Evolutionary conservation across 2,329 filamentous ascomycete genomes (phyloP), one percentile per base, ranked within the genome.

Genomic region (Didymella lethalis): DNA sequence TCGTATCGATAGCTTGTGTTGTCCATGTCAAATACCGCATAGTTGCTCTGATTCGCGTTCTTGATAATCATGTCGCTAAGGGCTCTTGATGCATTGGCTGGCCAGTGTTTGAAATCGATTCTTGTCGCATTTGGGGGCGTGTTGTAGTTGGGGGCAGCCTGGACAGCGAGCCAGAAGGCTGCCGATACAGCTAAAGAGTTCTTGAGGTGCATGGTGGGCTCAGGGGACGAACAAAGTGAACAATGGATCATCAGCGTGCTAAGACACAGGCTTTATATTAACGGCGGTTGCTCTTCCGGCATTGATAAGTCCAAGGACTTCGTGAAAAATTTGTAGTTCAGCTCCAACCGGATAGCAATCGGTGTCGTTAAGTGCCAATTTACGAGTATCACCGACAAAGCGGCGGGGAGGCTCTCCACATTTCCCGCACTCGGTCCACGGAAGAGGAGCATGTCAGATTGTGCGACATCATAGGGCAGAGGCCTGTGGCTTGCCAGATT

Each of bases 21-120:
- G 62, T 74, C 71, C 68, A 71, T 72, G 56, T 74, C 71, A 56
- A 74, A 72, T 41, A 72, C 66, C 6, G 71, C 71, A 41, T 70
- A 72, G 60, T 70, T 70, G 64, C 67, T 71, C 53, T 71, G 66
- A 48, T 74, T 72, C 16, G 71, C 71, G 32, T 72, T 74, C 23
- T 62, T 63, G 23, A 53, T 23, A 38, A 74, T 74, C 71, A 74
- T 74, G 43, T 62, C 59, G 45, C 64, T 64, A 23, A 74, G 65
- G n/a, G 66, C 63, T 47, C 57, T 61, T 34, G 67, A 69, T 46
- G 70, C 69, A 40, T 67, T 64, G 28, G 64, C 61, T 26, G 71
- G 71, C 71, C 70, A 74, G 46, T 66, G 59, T 51, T 67, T 54
- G 38, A 72, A 61, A 38, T 68, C 64, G 4, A 65, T 48, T 44